Conservation (phyloP, 331 rosid species). For the Acacia pycnantha region DNA sequence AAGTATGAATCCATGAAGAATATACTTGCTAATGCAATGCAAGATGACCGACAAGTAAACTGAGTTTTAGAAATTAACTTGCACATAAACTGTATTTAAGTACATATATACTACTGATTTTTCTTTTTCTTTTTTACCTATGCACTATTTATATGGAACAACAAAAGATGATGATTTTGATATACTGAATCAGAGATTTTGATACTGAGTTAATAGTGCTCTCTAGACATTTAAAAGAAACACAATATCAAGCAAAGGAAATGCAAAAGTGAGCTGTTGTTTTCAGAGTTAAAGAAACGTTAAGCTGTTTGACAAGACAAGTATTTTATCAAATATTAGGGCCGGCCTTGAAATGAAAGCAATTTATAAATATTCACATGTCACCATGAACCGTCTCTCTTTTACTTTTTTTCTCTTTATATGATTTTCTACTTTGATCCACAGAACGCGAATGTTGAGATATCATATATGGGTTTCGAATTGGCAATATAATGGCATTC, state of each 20-base stretch:
- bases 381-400: neutral
- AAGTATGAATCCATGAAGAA: neutral
- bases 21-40: neutral
- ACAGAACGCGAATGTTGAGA: neutral
- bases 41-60: neutral
- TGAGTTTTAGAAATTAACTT: neutral
- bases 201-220: neutral
- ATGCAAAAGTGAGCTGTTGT: neutral
- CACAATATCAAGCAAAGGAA: neutral
- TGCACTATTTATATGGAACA: neutral
- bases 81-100: neutral
- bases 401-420: neutral
- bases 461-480: neutral
- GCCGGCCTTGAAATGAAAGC: conserved; percentile 7
- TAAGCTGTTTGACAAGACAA: neutral
- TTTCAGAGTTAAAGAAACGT: neutral
- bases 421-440: conserved; percentile 8
- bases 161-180: neutral
- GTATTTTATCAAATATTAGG: conserved; percentile 7
- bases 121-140: neutral
- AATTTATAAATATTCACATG: neutral
- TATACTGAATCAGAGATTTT: neutral
- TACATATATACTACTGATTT: neutral
- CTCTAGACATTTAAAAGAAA: neutral
- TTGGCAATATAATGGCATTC: neutral